Base-by-base conservation (phyloP, 495 filamentous ascomycete genomes). In the Penicillium tannophilum region DNA sequence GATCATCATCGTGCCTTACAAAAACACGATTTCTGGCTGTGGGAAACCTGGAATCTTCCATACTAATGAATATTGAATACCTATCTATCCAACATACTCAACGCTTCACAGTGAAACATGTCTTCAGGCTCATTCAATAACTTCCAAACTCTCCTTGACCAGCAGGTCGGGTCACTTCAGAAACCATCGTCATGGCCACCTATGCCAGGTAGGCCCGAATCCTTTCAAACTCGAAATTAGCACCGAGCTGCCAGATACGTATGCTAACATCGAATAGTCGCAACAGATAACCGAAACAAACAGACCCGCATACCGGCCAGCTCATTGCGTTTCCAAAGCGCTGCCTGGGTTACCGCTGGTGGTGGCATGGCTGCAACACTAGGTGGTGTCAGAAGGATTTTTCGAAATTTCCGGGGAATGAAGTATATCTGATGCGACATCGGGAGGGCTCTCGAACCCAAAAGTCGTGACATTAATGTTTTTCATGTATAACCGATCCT, bases 361-460 rank as follows among this genome's bases (percentile, higher is more conserved):
- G 72, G 67, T 5, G 63, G 72, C 5, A 71, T 75, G 54, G 60
- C 33, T 3, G 69, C 72, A 2, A 75, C 72, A 0, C 55, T 75
- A 26, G 59, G 62, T 16, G 72, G 72, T 2, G 68, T 64, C 16
- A 71, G 67, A 53, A 58, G 52, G 42, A 68, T 72, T 36, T 63
- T 73, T 33, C 63, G 67, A 16, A 67, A 70, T 14, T 73, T 75
- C 57, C 63, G 72, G 14, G 59, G 53, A 23, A 54, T 75, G 11
- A 67, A 55, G 44, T 75, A 75, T 50, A 63, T 74, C 17, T 63
- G 19, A 61, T 2, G 8, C 14, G 14, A 31, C 3, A 1, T 23
- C 20, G 20, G 2, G 20, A 23, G 20, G 16, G 3, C 9, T 45
- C 9, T 10, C 9, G 33, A 28, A 28, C 4, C 3, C 6, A 28